Evolutionary conservation across 371 early-diverging fungal genomes (phyloP).

Genomic region (Mortierella sp.): DNA sequence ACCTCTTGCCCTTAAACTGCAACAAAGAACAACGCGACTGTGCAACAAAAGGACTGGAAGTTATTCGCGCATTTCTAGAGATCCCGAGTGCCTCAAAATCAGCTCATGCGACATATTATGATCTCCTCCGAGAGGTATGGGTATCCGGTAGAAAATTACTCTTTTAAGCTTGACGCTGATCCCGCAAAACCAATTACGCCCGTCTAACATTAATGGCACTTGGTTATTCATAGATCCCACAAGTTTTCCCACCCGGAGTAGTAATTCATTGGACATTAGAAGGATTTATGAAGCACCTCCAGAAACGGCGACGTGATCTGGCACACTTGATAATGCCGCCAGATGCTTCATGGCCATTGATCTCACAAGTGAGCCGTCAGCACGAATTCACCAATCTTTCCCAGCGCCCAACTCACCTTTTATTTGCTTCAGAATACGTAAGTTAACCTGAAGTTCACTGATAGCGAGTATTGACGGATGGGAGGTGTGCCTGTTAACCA

Average conservation of each 20-base stretch:
- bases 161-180: not conserved
- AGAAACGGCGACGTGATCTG: constrained; percentile 66
- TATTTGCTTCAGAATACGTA: constrained; percentile 59
- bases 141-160: not conserved
- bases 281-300: constrained; percentile 69
- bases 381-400: constrained; percentile 81
- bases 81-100: constrained; percentile 38
- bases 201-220: not conserved
- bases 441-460: not conserved
- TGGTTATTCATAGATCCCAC: constrained; percentile 26
- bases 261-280: constrained; percentile 77
- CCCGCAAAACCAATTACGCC: not conserved
- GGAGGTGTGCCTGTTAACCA: constrained; percentile 6
- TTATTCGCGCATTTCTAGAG: constrained; percentile 49
- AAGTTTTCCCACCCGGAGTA: constrained; percentile 53
- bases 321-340: constrained; percentile 76
- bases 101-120: constrained; percentile 52
- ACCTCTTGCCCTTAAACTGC: constrained; percentile 39
- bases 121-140: constrained; percentile 54
- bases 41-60: constrained; percentile 47
- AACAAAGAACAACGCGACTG: constrained; percentile 47
- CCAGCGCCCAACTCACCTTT: constrained; percentile 67
- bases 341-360: constrained; percentile 86
- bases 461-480: not conserved
- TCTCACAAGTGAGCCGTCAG: constrained; percentile 80